Base-by-base conservation (phyloP, 208 protist genomes). In the Kentomonas sorsogonicus region DNA sequence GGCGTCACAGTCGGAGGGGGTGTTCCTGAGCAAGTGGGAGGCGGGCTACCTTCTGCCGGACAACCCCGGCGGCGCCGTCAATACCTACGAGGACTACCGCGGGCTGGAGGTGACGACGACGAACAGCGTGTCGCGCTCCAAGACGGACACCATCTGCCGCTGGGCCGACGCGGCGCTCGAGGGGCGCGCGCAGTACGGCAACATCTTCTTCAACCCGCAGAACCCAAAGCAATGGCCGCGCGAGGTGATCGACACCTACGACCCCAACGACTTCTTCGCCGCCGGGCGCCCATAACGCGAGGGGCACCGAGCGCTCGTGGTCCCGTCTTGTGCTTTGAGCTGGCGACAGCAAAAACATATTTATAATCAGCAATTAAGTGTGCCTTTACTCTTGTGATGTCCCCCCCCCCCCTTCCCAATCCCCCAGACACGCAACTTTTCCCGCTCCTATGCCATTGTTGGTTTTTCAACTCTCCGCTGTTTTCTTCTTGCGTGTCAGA, bases 81-180 rank as follows among this genome's bases (percentile, higher is more conserved):
- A 61, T 6, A 72, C 46, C 15, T 79, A 75, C 43, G 66, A 77
- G 30, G 86, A 93, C 48, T 90, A 89, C 48, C 58, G 72, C 13
- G 82, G 82, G 20, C 68, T 73, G 33, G 31, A 67, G 29, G 69
- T 73, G 13, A 65, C 60, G 38, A 80, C 70, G 29, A 69, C 60
- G n/a, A 82, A 77, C 47, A 69, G 65, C 34, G 53, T 71, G 44
- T 78, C 76, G 5, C 65, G 57, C 34, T 56, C 22, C 30, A 93
- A 88, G 54, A 60, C 70, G 29, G 77, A 93, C 53, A 54, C 47
- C 16, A 20, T 93, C 38, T 93, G 86, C 55, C 65, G 63, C 1
- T 93, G 81, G 81, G 53, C 63, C 26, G 86, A 93, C 44, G 47
- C 29, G 15, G 82, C 72, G 0, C 60, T 93, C 22, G 72, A 78